phyloP scores from a whole-genome alignment of 2,329 filamentous ascomycete genomes.

The Aspergillus pseudoterreus region DNA sequence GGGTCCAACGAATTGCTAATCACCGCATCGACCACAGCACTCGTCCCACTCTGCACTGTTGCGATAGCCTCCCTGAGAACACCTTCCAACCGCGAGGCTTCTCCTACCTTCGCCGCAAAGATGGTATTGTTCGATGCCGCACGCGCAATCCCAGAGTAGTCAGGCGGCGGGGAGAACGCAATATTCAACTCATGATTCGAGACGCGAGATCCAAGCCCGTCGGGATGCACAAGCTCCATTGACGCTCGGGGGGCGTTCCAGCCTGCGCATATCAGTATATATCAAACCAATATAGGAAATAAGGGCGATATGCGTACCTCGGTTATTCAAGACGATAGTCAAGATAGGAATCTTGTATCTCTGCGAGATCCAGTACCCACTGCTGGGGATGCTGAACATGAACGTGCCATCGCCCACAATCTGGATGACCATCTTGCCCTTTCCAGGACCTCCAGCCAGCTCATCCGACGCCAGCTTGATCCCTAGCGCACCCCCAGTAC shows the following conservation, averaged over 20 bases:
- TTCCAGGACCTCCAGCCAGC: background rate
- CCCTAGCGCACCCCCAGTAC: constrained; percentile 68
- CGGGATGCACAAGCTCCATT: constrained; percentile 59
- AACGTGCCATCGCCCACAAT: constrained; percentile 62
- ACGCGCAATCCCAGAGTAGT: constrained; percentile 62
- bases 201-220: constrained; percentile 56
- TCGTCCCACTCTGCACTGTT: constrained; percentile 50
- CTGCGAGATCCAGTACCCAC: constrained; percentile 64
- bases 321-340: constrained; percentile 64
- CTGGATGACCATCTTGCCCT: constrained; percentile 5
- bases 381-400: constrained; percentile 60
- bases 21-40: constrained; percentile 54
- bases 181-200: constrained; percentile 61
- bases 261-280: background rate
- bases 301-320: constrained; percentile 47
- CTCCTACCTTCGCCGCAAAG: constrained; percentile 44
- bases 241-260: constrained; percentile 55
- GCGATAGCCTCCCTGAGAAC: constrained; percentile 53
- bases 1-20: background rate
- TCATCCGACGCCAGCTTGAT: constrained; percentile 61
- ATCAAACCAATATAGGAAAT: background rate
- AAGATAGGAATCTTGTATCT: constrained; percentile 62
- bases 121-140: constrained; percentile 60
- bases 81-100: constrained; percentile 50
- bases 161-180: constrained; percentile 58